Base-by-base conservation (phyloP, 2,329 filamentous ascomycete genomes). In the Clathrospora elynae region DNA sequence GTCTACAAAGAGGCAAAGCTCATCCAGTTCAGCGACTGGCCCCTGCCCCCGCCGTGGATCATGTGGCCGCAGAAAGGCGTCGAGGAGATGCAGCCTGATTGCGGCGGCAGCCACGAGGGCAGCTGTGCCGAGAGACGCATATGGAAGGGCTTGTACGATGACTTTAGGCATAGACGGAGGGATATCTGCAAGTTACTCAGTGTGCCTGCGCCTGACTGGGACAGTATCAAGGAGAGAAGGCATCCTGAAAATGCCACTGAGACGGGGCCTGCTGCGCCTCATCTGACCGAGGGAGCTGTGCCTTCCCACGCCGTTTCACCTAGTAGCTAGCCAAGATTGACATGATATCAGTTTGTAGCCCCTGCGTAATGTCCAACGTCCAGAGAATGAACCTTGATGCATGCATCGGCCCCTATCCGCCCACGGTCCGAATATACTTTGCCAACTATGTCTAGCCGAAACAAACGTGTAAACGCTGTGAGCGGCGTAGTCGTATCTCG, bases 11-110 rank as follows among this genome's bases (percentile, higher is more conserved):
- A 86, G 55, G 81, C 83, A 5, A 87, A 86, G 50, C 75, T 85
- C 4, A 72, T 88, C 2, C 85, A 88, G 63, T 88, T 88, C 62
- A 85, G 81, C 9, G 86, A 89, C 59, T 86, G 81, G 81, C 86
- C 85, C 1, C 55, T 87, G 5, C 83, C 84, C 0, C 88, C 88
- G 53, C 81, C 81, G 2, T 83, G 80, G 80, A 66, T 80, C 35
- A 71, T 75, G 70, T 75, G 71, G 70, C 67, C 71, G 9, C 37
- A 60, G 10, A 65, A 72, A 18, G 66, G 70, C 12, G 50, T 75
- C 2, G 60, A 62, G 33, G 71, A 75, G 42, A 68, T 75, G 51
- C 72, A 75, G 62, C 75, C 75, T 1, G 68, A 73, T 42, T 78
- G 75, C 40, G 67, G 60, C 2, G 66, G 64, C 6, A 43, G 42